phyloP scores from a whole-genome alignment of 2,329 filamentous ascomycete genomes.

The Alternaria infectoria region DNA sequence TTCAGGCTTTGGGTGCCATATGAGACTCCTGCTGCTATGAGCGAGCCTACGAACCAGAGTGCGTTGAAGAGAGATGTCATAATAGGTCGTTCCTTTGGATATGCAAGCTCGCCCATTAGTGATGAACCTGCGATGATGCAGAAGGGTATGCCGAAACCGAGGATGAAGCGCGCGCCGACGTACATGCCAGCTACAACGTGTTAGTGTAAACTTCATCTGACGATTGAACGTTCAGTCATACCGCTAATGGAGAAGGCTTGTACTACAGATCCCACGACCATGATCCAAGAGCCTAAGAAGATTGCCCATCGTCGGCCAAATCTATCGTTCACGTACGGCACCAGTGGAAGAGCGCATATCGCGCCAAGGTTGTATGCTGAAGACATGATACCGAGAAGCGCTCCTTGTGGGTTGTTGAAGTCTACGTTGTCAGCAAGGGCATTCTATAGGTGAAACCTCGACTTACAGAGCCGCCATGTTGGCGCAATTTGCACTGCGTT shows the following conservation, averaged over 20 bases:
- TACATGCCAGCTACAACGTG: constrained; percentile 52
- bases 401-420: constrained; percentile 42
- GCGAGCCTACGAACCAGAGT: constrained; percentile 66
- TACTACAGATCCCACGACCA: constrained; percentile 50
- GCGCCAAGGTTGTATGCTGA: constrained; percentile 53
- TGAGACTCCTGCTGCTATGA: constrained; percentile 65
- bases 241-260: constrained; percentile 33
- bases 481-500: constrained; percentile 39
- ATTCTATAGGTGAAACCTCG: not conserved
- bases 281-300: constrained; percentile 51
- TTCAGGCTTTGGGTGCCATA: constrained; percentile 66
- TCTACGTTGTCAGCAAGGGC: constrained; percentile 14
- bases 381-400: constrained; percentile 52
- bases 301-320: constrained; percentile 52
- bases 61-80: constrained; percentile 72
- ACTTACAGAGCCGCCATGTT: constrained; percentile 34
- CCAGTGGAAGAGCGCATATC: constrained; percentile 45
- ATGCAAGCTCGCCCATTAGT: constrained; percentile 68
- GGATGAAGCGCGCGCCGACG: constrained; percentile 64
- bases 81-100: constrained; percentile 70
- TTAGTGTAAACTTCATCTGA: constrained; percentile 4
- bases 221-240: not conserved
- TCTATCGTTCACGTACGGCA: constrained; percentile 49
- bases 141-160: constrained; percentile 71
- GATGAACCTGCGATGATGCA: constrained; percentile 69